Conservation (phyloP, 805 yeast genomes). For the Lipomyces spencermartinsiae region DNA sequence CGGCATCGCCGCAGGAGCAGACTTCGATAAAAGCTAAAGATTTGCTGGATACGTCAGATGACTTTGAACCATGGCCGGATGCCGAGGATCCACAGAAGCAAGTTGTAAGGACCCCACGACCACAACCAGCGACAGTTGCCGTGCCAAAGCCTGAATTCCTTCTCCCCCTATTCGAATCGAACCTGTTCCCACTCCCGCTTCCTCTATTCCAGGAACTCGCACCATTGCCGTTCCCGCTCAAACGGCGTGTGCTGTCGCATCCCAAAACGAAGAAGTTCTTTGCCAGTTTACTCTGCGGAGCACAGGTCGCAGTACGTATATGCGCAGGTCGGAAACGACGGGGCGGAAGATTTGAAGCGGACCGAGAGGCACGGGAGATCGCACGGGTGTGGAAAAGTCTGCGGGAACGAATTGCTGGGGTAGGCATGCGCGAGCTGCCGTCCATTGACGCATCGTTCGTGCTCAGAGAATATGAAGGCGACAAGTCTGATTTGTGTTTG, state of each 20-base stretch:
- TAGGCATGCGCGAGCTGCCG: slow-evolving; percentile 32
- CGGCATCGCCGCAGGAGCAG: not conserved
- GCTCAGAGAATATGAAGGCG: slow-evolving; percentile 21
- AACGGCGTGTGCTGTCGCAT: slow-evolving; percentile 31
- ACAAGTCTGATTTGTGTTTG: slow-evolving; percentile 27
- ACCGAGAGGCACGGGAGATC: slow-evolving; percentile 34
- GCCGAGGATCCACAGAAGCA: slow-evolving; percentile 7
- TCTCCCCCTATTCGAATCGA: slow-evolving; percentile 30
- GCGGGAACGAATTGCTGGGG: slow-evolving; percentile 35
- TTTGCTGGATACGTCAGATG: not conserved
- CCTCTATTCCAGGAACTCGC: slow-evolving; percentile 33
- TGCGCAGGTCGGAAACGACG: slow-evolving; percentile 38
- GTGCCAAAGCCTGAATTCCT: slow-evolving; percentile 32
- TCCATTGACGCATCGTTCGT: slow-evolving; percentile 28
- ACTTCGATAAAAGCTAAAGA: not conserved
- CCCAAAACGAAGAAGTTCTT: slow-evolving; percentile 30
- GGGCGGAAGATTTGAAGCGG: slow-evolving; percentile 31
- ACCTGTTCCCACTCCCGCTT: slow-evolving; percentile 33
- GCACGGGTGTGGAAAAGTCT: slow-evolving; percentile 32
- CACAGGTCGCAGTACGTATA: slow-evolving; percentile 34
- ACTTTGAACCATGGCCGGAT: slow-evolving; percentile 33
- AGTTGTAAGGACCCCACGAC: not conserved
- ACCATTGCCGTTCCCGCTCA: slow-evolving; percentile 34
- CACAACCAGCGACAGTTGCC: not conserved
- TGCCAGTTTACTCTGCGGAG: slow-evolving; percentile 24